Percentiles rank a stretch among this genome's conserved stretches.
Evolutionary conservation across 73 alveolate genomes (phyloP).

Genomic region (Stentor coeruleus): DNA sequence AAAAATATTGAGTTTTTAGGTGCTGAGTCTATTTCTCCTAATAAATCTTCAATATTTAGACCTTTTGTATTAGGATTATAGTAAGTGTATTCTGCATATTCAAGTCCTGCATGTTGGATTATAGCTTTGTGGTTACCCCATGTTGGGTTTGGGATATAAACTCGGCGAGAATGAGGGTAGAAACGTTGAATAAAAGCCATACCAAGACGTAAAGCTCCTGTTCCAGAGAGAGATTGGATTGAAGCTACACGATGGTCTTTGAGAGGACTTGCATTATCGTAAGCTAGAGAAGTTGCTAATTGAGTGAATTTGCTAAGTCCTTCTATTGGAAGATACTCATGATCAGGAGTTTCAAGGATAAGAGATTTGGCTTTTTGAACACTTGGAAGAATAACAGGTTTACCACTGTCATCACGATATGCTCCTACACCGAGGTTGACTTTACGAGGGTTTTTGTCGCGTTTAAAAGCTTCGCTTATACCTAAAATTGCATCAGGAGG

Average conservation of each 20-base stretch:
- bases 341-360: conserved; percentile 50
- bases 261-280: conserved; percentile 36
- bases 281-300: conserved; percentile 67
- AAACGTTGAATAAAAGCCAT: conserved; percentile 58
- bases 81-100: conserved; percentile 77
- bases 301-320: conserved; percentile 79
- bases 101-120: conserved; percentile 67
- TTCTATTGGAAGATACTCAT: conserved; percentile 95
- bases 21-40: conserved; percentile 66
- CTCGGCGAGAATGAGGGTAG: conserved; percentile 29
- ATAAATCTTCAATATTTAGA: conserved; percentile 73
- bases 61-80: conserved; percentile 37
- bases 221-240: conserved; percentile 84
- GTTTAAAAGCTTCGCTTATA: no score
- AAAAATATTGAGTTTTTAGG: conserved; percentile 70
- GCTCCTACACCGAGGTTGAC: not conserved
- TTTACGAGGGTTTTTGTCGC: not conserved
- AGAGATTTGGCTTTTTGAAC: conserved; percentile 67
- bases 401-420: conserved; percentile 80
- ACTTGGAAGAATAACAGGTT: conserved; percentile 25
- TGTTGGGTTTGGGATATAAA: conserved; percentile 82
- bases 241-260: conserved; percentile 41
- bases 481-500: no score
- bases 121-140: conserved; percentile 84
- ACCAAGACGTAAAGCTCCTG: conserved; percentile 94